phyloP scores from a whole-genome alignment of 176 grass and related monocot genomes.

The Microstegium vimineum region DNA sequence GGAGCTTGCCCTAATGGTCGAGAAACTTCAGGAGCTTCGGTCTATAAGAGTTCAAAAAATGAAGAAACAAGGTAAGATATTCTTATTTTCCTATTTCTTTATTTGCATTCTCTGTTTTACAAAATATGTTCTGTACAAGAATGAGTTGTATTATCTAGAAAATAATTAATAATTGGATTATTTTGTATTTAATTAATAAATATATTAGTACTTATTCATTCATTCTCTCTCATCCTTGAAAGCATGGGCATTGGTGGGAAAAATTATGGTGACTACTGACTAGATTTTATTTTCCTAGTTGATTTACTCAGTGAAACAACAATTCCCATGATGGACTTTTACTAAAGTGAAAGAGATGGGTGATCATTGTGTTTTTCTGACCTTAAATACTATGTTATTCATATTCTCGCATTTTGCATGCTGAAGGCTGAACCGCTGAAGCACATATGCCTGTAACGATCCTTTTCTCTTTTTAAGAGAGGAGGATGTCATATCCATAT shows the following conservation, averaged over 20 bases:
- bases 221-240: background rate
- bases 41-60: slow-evolving; percentile 88
- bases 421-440: background rate
- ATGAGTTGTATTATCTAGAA: background rate
- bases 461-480: background rate
- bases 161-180: background rate
- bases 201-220: background rate
- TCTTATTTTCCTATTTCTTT: background rate
- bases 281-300: background rate
- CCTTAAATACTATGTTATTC: background rate
- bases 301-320: background rate
- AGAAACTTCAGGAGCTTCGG: slow-evolving; percentile 98
- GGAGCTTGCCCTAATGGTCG: slow-evolving; percentile 83
- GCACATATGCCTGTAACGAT: background rate
- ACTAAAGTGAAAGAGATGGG: slow-evolving; percentile 1
- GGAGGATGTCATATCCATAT: background rate
- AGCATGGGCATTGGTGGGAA: background rate
- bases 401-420: background rate
- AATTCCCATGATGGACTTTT: background rate
- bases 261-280: background rate
- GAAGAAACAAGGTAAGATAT: slow-evolving; percentile 87
- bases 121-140: background rate
- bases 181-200: background rate
- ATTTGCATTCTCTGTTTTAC: background rate
- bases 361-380: background rate